Conservation (phyloP, 495 filamentous ascomycete species). For the Beverwykella pulmonaria region DNA sequence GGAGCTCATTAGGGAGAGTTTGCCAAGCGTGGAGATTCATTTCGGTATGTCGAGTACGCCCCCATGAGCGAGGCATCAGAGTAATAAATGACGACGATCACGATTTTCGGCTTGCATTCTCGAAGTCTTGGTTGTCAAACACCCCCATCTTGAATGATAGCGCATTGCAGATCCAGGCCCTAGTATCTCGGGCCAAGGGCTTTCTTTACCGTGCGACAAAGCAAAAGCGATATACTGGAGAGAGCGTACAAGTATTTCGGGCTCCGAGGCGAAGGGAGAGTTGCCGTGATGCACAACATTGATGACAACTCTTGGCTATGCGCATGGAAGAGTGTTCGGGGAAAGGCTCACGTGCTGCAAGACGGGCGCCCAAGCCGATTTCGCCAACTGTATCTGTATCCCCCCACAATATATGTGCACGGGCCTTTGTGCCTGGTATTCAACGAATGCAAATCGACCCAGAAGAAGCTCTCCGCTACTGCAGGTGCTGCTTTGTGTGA, state of each 20-base stretch:
- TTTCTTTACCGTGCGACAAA: slow-evolving; percentile 1
- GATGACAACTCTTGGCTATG: slow-evolving; percentile 24
- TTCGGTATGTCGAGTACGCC: neutral
- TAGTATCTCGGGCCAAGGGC: slow-evolving; percentile 15
- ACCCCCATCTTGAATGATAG: neutral
- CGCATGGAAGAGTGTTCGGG: neutral
- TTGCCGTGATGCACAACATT: slow-evolving; percentile 19
- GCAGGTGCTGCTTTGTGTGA: slow-evolving; percentile 32
- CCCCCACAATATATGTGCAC: neutral
- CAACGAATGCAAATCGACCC: neutral
- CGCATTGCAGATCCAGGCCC: slow-evolving; percentile 12
- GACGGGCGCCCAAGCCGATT: neutral
- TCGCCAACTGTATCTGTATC: slow-evolving; percentile 8
- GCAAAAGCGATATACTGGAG: neutral
- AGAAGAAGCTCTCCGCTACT: slow-evolving; percentile 26
- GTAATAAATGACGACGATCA: neutral
- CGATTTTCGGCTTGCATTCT: slow-evolving; percentile 19
- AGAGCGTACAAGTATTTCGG: neutral
- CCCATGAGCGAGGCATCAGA: neutral
- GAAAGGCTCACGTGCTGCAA: slow-evolving; percentile 23
- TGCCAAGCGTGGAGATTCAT: slow-evolving; percentile 5
- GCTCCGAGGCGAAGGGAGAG: neutral
- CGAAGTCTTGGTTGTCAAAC: slow-evolving; percentile 14
- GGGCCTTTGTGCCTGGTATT: neutral
- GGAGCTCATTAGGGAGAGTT: neutral